Percentiles rank a stretch among this genome's conserved stretches.
Evolutionary conservation across 129 eudicot genomes (phyloP).

Genomic region (Tagetes erecta): DNA sequence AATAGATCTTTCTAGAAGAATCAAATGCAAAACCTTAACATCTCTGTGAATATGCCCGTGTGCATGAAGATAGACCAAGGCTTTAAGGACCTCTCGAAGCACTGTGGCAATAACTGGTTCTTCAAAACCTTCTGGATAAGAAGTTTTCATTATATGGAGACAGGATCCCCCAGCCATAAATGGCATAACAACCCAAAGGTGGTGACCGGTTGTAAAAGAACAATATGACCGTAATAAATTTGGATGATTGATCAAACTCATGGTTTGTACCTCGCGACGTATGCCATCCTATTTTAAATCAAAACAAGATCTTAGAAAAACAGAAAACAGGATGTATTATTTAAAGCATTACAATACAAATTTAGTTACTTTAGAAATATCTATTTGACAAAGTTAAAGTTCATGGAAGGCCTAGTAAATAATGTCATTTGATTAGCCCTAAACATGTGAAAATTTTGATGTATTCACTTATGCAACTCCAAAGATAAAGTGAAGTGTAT

Average conservation of each 20-base stretch:
- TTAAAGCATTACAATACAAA: neutral
- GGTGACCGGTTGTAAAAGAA: slow-evolving; percentile 82
- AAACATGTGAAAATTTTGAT: neutral
- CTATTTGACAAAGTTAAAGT: slow-evolving; percentile 12
- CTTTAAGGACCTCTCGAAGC: slow-evolving; percentile 88
- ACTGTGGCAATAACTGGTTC: slow-evolving; percentile 91
- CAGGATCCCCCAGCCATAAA: slow-evolving; percentile 97
- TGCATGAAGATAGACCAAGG: slow-evolving; percentile 86
- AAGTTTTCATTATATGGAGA: slow-evolving; percentile 87
- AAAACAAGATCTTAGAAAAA: slow-evolving; percentile 21
- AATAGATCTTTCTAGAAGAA: slow-evolving; percentile 18
- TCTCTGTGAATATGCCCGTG: slow-evolving; percentile 98
- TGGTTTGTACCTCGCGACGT: slow-evolving; percentile 93
- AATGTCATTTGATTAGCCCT: neutral
- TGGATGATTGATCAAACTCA: slow-evolving; percentile 88
- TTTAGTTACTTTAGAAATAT: neutral
- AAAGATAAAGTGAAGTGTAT: neutral
- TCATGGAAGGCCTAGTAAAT: slow-evolving; percentile 9
- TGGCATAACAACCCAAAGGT: slow-evolving; percentile 98
- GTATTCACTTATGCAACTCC: neutral
- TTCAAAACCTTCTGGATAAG: slow-evolving; percentile 93
- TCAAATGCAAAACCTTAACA: slow-evolving; percentile 67
- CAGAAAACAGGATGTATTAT: neutral
- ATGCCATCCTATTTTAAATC: slow-evolving; percentile 69
- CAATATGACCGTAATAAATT: slow-evolving; percentile 84